Conservation (phyloP, 257 asterid species). For the Prunella vulgaris region DNA sequence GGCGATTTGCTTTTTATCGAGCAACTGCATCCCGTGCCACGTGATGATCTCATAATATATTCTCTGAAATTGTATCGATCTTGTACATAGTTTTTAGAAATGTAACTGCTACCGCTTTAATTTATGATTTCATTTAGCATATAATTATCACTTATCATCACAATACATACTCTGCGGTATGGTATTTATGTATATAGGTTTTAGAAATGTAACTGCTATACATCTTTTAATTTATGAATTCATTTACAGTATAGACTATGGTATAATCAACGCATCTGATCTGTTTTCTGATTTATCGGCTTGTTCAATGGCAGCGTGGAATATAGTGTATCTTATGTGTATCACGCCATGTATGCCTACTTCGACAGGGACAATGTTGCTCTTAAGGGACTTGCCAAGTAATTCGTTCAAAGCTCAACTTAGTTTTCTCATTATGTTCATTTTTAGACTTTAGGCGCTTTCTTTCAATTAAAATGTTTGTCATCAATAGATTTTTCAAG, state of each 20-base stretch:
- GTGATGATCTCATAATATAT: no score
- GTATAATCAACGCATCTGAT: background rate
- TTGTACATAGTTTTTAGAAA: background rate
- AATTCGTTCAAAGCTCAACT: slow-evolving; percentile 13
- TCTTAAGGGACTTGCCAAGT: slow-evolving; percentile 59
- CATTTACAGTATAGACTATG: background rate
- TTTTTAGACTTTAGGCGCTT: no score
- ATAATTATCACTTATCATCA: no score
- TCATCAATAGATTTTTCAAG: slow-evolving; percentile 47
- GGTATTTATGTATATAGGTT: background rate
- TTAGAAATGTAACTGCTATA: background rate
- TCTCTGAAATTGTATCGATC: background rate
- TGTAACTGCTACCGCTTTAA: no score
- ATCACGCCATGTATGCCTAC: slow-evolving; percentile 65
- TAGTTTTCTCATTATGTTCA: background rate
- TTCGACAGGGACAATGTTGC: slow-evolving; percentile 67
- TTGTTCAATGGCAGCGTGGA: slow-evolving; percentile 42
- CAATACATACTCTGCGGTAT: background rate
- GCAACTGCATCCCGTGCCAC: background rate
- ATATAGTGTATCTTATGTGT: slow-evolving; percentile 54
- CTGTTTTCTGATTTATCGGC: slow-evolving; percentile 9
- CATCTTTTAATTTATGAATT: background rate
- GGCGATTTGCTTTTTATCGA: background rate
- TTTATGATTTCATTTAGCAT: no score
- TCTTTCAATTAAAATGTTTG: no score